Evolutionary conservation across 2,329 filamentous ascomycete genomes (phyloP).

Genomic region (Neopestalotiopsis sp.): DNA sequence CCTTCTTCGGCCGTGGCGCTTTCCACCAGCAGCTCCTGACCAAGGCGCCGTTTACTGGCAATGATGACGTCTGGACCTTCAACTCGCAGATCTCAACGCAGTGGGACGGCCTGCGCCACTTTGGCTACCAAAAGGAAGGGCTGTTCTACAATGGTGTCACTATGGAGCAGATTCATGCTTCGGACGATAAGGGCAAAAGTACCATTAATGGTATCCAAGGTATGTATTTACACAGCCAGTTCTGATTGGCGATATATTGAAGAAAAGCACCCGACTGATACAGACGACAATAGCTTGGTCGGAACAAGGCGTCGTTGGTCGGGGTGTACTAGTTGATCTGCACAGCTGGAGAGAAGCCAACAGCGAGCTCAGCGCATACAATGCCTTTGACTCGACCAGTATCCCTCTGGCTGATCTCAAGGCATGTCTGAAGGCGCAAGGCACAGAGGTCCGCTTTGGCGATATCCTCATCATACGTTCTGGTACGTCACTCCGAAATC

Average conservation of each 20-base stretch:
- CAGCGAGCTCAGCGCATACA: slow-evolving; percentile 34
- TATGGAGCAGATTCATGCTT: slow-evolving; percentile 46
- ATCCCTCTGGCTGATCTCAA: slow-evolving; percentile 47
- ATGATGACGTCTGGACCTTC: slow-evolving; percentile 65
- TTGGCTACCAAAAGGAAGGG: slow-evolving; percentile 51
- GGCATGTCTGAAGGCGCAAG: slow-evolving; percentile 49
- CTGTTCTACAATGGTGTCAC: slow-evolving; percentile 43
- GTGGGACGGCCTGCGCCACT: slow-evolving; percentile 62
- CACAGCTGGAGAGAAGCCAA: slow-evolving; percentile 51
- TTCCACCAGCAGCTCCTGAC: slow-evolving; percentile 60
- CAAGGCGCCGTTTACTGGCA: slow-evolving; percentile 57
- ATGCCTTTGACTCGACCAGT: slow-evolving; percentile 39
- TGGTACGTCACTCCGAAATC: slow-evolving; percentile 25
- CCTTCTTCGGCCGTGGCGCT: slow-evolving; percentile 60
- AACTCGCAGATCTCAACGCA: slow-evolving; percentile 65
- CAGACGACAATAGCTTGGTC: too few species aligned
- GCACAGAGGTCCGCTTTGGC: slow-evolving; percentile 55
- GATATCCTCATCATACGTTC: slow-evolving; percentile 57
- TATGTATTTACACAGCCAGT: slow-evolving; percentile 18
- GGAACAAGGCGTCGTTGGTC: slow-evolving; percentile 59
- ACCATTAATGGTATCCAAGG: slow-evolving; percentile 49
- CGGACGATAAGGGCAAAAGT: slow-evolving; percentile 32
- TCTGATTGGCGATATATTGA: too few species aligned
- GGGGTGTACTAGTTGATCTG: slow-evolving; percentile 60
- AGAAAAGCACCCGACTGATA: too few species aligned